Base-by-base conservation (phyloP, 306 rosid species). In the Leucaena leucocephala region DNA sequence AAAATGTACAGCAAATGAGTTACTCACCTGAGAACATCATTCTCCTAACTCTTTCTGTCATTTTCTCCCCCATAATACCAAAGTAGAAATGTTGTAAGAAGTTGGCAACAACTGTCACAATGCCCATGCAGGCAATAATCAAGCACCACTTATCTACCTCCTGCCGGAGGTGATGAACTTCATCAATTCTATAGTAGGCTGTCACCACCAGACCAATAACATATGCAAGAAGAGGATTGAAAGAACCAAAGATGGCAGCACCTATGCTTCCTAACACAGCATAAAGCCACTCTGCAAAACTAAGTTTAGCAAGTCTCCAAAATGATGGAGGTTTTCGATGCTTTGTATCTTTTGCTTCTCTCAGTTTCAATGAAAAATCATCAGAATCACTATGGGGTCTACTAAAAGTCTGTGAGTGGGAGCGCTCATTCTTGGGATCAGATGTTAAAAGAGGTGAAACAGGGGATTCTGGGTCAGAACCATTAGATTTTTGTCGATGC, bases 11-110 rank as follows among this genome's bases (percentile, higher is more conserved):
- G 46, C 45, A 59, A 80, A 65, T 55, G 73, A 88, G 57, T 46
- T 62, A 70, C 62, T 19, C 76, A 93, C 99, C 99, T 90, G 99
- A 96, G 79, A 96, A 96, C 99, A 96, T 96, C 99, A 96, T 96
- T 96, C 99, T 96, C 81, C 99, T 87, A 83, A 96, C 99, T 76
- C 99, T 91, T 76, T 96, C 99, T 14, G 99, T 96, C 99, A 96
- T 96, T 87, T 96, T 96, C 92, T 96, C 99, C 75, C 99, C 99
- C 99, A 96, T 96, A 59, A 96, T 96, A 74, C 99, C 99, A 72
- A 96, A 96, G 90, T 96, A 96, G 86, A 96, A 96, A 87, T 96
- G 99, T 86, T 96, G 99, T 86, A 96, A 85, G 84, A 96, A 96
- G 86, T 96, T 96, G 87, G 99, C 99, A 81, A 96, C 84, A 43